Evolutionary conservation across 2,329 filamentous ascomycete species (phyloP), one percentile per base, ranked within the genome.

Genomic region (Penicillium sp.): DNA sequence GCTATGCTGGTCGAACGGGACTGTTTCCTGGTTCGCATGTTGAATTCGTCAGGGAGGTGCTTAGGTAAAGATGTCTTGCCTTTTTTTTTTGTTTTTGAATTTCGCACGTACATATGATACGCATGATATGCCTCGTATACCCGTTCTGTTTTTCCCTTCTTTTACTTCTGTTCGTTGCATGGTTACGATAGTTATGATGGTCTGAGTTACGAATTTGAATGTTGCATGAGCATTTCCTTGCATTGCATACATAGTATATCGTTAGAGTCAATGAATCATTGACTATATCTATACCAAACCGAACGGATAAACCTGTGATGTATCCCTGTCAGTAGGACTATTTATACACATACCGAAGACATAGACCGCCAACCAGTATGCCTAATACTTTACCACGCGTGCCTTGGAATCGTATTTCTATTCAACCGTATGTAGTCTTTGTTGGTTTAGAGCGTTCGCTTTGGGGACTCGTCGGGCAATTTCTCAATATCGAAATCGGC

Each of bases 1-100:
- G 86, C 29, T 97, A 96, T 78, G 92, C 91, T 76, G 92, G 91
- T 0, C 78, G 76, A 24, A 86, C 85, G 64, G 92, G 91, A 0
- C 66, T 97, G 61, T 95, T 97, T 69, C 92, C 92, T 5, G 86
- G 87, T 7, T 83, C 85, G 8, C 93, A 93, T 79, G 89, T 92
- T 26, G 78, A 78, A 62, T 68, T 85, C 29, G 60, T 83, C 9
- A 66, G 64, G 42, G 72, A 74, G 53, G 63, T 74, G 3, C 38
- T 29, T 49, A 60, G 56, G n/a, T 73, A 62, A 54, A 22, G 32
- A 32, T 16, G 24, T 3, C 13, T 16, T 32, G 39, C 2, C 5
- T 1, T n/a, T 24, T 29, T 1, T n/a, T 24, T 29, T 46, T 31
- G 24, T n/a, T 24, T 32, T 53, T 26, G 10, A 35, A 22, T 14